Conservation (phyloP, 2,329 filamentous ascomycete species). For the Ophiocordyceps robertsii region DNA sequence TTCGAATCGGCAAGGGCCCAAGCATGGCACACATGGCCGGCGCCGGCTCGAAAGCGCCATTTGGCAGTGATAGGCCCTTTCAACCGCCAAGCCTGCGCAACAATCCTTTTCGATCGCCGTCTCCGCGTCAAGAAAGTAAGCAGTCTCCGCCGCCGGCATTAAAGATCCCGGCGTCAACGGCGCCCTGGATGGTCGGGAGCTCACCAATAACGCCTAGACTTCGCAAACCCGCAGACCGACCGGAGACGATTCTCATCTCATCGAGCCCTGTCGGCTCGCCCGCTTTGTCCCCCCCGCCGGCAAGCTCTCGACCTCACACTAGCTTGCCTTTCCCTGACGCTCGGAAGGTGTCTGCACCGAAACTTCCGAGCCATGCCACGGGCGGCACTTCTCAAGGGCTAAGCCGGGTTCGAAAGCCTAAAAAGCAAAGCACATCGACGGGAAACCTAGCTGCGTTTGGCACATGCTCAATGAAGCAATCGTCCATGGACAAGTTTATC, state of each 20-base stretch:
- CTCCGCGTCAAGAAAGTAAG: conserved; percentile 18
- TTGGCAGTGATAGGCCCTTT: neutral
- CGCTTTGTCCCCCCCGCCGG: conserved; percentile 14
- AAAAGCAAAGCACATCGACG: neutral
- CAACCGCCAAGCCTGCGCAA: conserved; percentile 5
- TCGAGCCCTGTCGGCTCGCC: conserved; percentile 24
- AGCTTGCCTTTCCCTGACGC: conserved; percentile 9
- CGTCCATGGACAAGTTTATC: conserved; percentile 17
- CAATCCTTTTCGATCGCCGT: neutral
- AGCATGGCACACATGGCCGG: neutral
- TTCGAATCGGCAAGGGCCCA: conserved; percentile 24
- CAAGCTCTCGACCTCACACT: neutral
- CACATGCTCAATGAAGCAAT: conserved; percentile 15
- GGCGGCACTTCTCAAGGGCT: conserved; percentile 8
- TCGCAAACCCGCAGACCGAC: conserved; percentile 7
- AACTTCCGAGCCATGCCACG: conserved; percentile 12
- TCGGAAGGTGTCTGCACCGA: conserved; percentile 9
- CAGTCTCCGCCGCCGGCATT: conserved; percentile 14
- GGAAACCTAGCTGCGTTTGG: neutral
- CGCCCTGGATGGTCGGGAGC: conserved; percentile 26
- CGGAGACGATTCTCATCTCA: conserved; percentile 29
- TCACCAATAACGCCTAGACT: conserved; percentile 29
- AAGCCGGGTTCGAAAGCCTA: conserved; percentile 1
- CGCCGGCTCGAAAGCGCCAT: conserved; percentile 3
- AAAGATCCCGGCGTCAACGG: conserved; percentile 9